phyloP scores from a whole-genome alignment of 306 rosid genomes.

The Fragaria nilgerrensis region DNA sequence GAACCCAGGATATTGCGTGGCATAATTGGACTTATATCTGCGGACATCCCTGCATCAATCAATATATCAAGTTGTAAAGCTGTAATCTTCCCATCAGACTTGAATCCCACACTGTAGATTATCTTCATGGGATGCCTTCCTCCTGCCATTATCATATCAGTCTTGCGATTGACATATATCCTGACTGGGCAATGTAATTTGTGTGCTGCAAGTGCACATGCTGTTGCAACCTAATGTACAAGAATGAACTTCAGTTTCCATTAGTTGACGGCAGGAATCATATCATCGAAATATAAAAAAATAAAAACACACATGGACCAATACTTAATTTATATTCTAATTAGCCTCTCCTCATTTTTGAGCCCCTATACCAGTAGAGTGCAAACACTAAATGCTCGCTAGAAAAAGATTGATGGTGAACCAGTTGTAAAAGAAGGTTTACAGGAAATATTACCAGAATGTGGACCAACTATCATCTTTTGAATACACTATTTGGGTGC shows the following conservation, averaged over 20 bases:
- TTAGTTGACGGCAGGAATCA: background rate
- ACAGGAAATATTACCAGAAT: background rate
- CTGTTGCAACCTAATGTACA: conserved; percentile 64
- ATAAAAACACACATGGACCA: background rate
- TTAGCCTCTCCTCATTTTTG: background rate
- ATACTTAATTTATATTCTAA: background rate
- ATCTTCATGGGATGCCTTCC: conserved; percentile 98
- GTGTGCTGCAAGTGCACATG: conserved; percentile 90
- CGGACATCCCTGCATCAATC: conserved; percentile 69
- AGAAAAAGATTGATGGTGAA: background rate
- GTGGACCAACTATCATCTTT: background rate
- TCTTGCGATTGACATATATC: conserved; percentile 72
- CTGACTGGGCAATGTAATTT: conserved; percentile 75
- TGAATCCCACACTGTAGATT: conserved; percentile 80
- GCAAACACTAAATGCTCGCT: background rate
- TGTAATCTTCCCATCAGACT: conserved; percentile 78
- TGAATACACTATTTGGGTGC: background rate
- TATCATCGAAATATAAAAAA: background rate
- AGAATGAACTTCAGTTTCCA: background rate
- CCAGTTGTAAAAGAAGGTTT: no score
- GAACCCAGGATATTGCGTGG: conserved; percentile 45
- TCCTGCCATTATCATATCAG: conserved; percentile 91
- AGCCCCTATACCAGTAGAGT: background rate
- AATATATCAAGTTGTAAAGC: conserved; percentile 70
- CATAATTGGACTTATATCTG: conserved; percentile 60